Evolutionary conservation across 179 eudicot genomes (phyloP).

Genomic region (Patellifolia procumbens): DNA sequence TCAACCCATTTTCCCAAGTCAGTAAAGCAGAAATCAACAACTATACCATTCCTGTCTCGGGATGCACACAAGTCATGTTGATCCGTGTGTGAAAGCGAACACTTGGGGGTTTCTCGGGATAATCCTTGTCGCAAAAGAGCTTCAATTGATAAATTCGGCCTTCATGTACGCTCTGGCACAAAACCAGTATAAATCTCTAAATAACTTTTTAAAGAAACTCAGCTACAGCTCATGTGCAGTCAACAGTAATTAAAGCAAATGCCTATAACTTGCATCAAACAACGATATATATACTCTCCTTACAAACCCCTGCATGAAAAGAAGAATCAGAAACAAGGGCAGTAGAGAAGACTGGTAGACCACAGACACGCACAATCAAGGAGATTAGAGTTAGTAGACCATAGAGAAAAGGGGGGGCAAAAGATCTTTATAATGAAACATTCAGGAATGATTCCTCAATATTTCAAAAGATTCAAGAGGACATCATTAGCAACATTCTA

Average conservation of each 20-base stretch:
- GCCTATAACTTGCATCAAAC: neutral
- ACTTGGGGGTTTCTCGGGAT: constrained; percentile 69
- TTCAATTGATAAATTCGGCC: constrained; percentile 76
- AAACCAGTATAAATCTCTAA: constrained; percentile 1
- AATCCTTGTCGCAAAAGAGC: constrained; percentile 74
- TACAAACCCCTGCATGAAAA: neutral
- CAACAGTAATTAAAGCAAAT: neutral
- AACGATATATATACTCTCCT: neutral
- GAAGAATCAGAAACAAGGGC: neutral
- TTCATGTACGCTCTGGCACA: constrained; percentile 65
- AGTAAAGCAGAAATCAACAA: constrained; percentile 8
- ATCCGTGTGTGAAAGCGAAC: constrained; percentile 72
- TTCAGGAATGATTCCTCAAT: neutral
- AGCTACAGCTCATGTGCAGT: neutral
- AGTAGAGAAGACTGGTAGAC: neutral
- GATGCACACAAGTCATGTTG: constrained; percentile 69
- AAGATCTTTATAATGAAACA: neutral
- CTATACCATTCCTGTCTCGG: constrained; percentile 60
- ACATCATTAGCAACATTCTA: neutral
- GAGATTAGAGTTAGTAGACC: neutral
- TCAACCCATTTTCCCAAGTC: neutral
- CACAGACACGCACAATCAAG: neutral
- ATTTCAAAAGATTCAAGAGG: neutral
- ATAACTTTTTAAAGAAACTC: neutral
- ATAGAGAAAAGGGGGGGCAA: neutral